Evolutionary conservation across 176 grass and related monocot genomes (phyloP).

Genomic region (Oryza brachyantha): DNA sequence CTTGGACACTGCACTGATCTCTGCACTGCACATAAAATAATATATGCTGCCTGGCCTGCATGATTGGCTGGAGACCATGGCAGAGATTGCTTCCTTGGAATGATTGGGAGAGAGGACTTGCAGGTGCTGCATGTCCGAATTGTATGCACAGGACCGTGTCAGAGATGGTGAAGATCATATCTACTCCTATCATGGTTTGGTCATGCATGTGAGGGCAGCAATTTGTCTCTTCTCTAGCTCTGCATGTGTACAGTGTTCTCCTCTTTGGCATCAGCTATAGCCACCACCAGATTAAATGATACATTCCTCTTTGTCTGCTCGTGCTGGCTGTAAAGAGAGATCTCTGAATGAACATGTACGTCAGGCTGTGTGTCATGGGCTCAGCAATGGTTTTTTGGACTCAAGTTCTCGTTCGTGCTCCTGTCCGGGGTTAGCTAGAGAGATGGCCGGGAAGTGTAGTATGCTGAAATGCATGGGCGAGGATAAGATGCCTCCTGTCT

Average conservation of each 20-base stretch:
- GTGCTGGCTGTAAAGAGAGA: constrained; percentile 21
- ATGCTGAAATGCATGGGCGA: neutral
- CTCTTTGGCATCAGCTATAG: constrained; percentile 13
- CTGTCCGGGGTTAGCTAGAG: neutral
- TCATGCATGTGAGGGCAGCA: constrained; percentile 41
- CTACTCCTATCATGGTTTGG: neutral
- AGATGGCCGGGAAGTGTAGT: neutral
- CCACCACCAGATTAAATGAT: constrained; percentile 12
- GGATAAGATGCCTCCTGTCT: constrained; percentile 31
- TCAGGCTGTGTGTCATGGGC: constrained; percentile 39
- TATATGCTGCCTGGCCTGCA: constrained; percentile 26
- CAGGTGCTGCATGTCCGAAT: constrained; percentile 39
- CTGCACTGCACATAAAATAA: constrained; percentile 58
- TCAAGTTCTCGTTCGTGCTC: neutral
- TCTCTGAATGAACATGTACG: neutral
- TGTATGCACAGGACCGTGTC: constrained; percentile 30
- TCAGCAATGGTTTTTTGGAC: neutral
- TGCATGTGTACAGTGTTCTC: neutral
- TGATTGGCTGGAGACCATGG: constrained; percentile 55
- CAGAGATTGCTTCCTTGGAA: constrained; percentile 41
- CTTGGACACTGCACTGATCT: constrained; percentile 22
- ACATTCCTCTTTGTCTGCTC: constrained; percentile 21
- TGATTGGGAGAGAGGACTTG: constrained; percentile 52
- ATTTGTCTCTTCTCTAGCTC: constrained; percentile 38
- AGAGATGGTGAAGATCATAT: constrained; percentile 28